Evolutionary conservation across 1,284 basidiomycete genomes (phyloP).

Genomic region (Moesziomyces aphidis): DNA sequence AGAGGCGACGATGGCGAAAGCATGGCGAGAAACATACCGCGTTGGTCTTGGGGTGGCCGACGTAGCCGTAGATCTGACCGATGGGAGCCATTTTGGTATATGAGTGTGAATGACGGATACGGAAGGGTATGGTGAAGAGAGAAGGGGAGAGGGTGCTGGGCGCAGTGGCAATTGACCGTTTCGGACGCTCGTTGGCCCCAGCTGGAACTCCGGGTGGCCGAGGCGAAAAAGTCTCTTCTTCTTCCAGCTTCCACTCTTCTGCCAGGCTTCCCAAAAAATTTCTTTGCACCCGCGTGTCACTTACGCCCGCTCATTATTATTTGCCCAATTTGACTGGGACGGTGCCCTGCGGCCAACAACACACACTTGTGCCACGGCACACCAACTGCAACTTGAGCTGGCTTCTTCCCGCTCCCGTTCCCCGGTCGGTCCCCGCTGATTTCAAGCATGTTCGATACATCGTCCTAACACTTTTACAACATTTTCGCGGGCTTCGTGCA

Average conservation of each 20-base stretch:
- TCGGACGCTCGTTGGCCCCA: not conserved
- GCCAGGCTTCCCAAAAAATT: not conserved
- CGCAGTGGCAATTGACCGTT: not conserved
- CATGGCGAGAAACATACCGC: constrained; percentile 15
- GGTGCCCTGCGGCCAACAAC: not conserved
- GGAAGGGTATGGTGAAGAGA: constrained; percentile 20
- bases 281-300: not conserved
- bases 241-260: constrained; percentile 17
- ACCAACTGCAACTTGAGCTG: not conserved
- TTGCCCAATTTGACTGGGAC: not conserved
- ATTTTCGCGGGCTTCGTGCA: not conserved
- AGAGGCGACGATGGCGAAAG: not conserved
- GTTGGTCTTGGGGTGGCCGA: constrained; percentile 49
- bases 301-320: too few species aligned
- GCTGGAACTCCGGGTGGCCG: constrained; percentile 1
- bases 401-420: not conserved
- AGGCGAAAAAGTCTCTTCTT: constrained; percentile 11
- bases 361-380: not conserved
- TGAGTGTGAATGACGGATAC: constrained; percentile 17
- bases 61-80: constrained; percentile 63
- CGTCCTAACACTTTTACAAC: not conserved
- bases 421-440: not conserved
- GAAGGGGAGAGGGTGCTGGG: not conserved
- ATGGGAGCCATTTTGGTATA: constrained; percentile 61
- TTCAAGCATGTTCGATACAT: not conserved